Percentiles rank a stretch among this genome's conserved stretches.
These are phyloP conservation scores for Aureobasidium lini DNA, from an alignment of 2,329 filamentous ascomycete genomes.

Conservation along the genomic window DNA sequence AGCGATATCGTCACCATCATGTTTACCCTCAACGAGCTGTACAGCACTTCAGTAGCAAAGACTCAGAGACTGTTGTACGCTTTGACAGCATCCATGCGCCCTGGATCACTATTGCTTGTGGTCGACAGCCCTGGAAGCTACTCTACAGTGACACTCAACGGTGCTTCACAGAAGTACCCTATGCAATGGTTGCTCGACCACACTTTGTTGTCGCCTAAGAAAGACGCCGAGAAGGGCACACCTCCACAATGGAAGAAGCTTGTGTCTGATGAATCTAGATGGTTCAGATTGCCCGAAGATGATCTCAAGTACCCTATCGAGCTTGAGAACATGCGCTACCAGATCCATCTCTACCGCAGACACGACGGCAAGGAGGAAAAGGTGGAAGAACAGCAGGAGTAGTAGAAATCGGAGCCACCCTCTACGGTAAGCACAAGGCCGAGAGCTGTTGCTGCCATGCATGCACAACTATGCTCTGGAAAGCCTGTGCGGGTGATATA, in stretches of 20 bases:
- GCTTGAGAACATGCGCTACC: conserved; percentile 91
- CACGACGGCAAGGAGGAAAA: neutral
- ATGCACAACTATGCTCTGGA: too few relatives aligned
- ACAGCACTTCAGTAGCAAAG: conserved; percentile 64
- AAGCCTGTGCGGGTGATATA: too few relatives aligned
- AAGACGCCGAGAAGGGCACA: conserved; percentile 16
- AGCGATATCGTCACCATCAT: conserved; percentile 64
- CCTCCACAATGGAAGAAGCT: conserved; percentile 61
- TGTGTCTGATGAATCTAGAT: conserved; percentile 66
- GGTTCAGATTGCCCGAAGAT: conserved; percentile 63
- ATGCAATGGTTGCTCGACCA: conserved; percentile 92
- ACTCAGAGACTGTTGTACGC: conserved; percentile 70
- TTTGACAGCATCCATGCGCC: conserved; percentile 52
- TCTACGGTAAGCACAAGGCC: too few relatives aligned
- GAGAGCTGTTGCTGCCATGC: too few relatives aligned
- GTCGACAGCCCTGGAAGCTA: conserved; percentile 93
- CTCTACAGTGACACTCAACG: conserved; percentile 64
- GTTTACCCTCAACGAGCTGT: conserved; percentile 95
- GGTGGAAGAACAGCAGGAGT: neutral
- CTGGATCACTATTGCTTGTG: conserved; percentile 66
- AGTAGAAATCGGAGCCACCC: neutral
- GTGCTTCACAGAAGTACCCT: conserved; percentile 61
- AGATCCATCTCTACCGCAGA: conserved; percentile 68
- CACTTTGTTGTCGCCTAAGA: conserved; percentile 49
- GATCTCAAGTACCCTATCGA: conserved; percentile 69